Evolutionary conservation across 768 basidiomycete species (phyloP).

Genomic region (Boletus barrowsii): DNA sequence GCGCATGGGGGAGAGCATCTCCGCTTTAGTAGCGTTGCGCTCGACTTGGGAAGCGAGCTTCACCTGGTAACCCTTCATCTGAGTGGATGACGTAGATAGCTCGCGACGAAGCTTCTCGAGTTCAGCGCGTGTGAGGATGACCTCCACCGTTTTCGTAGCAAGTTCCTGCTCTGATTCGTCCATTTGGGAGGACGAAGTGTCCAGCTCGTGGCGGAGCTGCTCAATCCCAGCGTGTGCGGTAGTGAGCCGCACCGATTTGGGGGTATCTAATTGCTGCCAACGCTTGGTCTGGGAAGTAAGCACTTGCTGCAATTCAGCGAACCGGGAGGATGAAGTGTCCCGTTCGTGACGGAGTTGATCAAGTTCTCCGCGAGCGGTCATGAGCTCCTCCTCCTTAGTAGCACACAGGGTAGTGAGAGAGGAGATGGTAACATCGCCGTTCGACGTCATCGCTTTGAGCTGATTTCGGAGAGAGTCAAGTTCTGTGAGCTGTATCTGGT

Average conservation of each 20-base stretch:
- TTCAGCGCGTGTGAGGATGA: no score
- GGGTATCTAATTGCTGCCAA: no score
- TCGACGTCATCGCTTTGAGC: neutral
- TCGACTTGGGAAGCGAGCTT: neutral
- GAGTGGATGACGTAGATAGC: no score
- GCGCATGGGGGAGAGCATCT: neutral
- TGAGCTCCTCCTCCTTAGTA: neutral
- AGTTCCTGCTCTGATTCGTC: neutral
- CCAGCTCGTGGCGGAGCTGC: neutral
- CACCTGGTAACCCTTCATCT: neutral
- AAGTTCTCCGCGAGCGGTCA: neutral
- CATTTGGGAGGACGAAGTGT: neutral
- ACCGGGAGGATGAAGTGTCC: no score
- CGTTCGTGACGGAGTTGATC: neutral
- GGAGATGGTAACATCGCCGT: neutral
- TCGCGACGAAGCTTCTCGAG: no score
- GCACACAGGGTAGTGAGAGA: neutral
- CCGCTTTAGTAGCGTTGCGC: neutral
- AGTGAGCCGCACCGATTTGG: neutral
- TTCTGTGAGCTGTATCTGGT: neutral
- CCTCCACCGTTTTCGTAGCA: no score
- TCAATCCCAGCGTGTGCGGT: neutral
- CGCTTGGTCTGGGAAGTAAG: neutral
- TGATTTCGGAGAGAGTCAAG: neutral
- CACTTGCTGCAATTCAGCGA: neutral